A percentile compares a stretch with the other conserved stretches of the same genome.
These are phyloP conservation scores for Geotrichum siamense DNA, from an alignment of 1,139 yeast species.

Conservation along the genomic window DNA sequence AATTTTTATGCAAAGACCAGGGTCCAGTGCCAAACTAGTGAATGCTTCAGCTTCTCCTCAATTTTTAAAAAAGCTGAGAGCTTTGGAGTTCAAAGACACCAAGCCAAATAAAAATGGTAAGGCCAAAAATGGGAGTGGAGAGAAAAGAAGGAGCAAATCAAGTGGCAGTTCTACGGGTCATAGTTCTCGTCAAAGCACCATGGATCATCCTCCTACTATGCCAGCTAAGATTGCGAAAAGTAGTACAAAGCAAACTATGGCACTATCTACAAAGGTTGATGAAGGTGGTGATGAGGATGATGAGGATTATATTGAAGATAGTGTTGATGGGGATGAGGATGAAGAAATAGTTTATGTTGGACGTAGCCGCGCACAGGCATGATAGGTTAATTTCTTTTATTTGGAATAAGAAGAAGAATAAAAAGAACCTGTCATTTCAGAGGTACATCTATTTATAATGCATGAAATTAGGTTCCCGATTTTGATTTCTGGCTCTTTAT, in stretches of 20 bases:
- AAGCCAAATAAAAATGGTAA: constrained; percentile 1
- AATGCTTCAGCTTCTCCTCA: constrained; percentile 17
- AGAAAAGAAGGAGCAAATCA: neutral
- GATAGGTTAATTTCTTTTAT: too few relatives aligned
- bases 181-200: neutral
- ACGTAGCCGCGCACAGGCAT: too few relatives aligned
- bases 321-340: constrained; percentile 11
- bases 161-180: neutral
- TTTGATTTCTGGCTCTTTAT: too few relatives aligned
- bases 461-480: too few relatives aligned
- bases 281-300: too few relatives aligned
- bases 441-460: too few relatives aligned
- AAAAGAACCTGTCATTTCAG: too few relatives aligned
- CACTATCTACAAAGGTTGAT: neutral
- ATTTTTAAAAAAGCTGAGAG: constrained; percentile 14
- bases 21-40: constrained; percentile 12
- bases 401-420: too few relatives aligned
- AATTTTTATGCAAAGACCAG: constrained; percentile 13
- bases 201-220: too few relatives aligned
- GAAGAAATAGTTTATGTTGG: constrained; percentile 18
- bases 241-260: too few relatives aligned
- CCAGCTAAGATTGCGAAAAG: too few relatives aligned
- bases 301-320: neutral
- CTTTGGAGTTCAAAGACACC: constrained; percentile 9
- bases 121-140: neutral